Evolutionary conservation across 2,329 filamentous ascomycete genomes (phyloP).

Genomic region (Pseudonectria foliicola): DNA sequence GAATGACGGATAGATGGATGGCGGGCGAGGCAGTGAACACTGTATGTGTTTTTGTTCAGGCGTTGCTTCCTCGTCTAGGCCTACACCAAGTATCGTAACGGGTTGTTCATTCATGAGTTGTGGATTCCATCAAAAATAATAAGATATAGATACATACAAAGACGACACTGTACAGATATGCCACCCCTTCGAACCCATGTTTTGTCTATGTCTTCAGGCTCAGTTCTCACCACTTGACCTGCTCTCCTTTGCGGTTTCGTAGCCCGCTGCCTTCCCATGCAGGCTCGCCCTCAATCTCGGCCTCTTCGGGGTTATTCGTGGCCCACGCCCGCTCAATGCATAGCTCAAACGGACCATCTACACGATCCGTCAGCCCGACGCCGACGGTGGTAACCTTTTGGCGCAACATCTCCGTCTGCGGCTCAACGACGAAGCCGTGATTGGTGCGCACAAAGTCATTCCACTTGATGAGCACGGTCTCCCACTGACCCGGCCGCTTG

Average conservation of each 20-base stretch:
- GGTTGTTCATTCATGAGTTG: too few relatives aligned
- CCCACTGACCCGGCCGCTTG: conserved; percentile 77
- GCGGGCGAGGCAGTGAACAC: background rate
- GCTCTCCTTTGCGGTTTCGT: conserved; percentile 31
- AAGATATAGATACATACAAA: too few relatives aligned
- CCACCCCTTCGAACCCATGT: background rate
- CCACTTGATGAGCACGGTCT: conserved; percentile 88
- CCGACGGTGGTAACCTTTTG: conserved; percentile 82
- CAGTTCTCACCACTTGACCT: conserved; percentile 28
- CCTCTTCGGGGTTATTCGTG: conserved; percentile 52
- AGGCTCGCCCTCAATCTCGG: conserved; percentile 10
- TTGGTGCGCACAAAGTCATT: conserved; percentile 94
- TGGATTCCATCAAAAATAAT: background rate
- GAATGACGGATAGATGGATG: conserved; percentile 3
- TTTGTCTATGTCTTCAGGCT: background rate
- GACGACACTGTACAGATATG: background rate
- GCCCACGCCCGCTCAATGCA: conserved; percentile 85
- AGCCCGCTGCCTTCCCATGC: conserved; percentile 21
- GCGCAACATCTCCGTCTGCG: conserved; percentile 80
- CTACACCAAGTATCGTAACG: too few relatives aligned
- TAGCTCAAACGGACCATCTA: conserved; percentile 83
- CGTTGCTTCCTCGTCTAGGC: too few relatives aligned
- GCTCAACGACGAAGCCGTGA: conserved; percentile 84
- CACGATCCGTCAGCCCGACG: conserved; percentile 79
- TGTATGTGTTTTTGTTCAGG: too few relatives aligned